Evolutionary conservation across 257 asterid genomes (phyloP), one percentile per base, ranked within the genome.

Genomic region (Solanum peruvianum): DNA sequence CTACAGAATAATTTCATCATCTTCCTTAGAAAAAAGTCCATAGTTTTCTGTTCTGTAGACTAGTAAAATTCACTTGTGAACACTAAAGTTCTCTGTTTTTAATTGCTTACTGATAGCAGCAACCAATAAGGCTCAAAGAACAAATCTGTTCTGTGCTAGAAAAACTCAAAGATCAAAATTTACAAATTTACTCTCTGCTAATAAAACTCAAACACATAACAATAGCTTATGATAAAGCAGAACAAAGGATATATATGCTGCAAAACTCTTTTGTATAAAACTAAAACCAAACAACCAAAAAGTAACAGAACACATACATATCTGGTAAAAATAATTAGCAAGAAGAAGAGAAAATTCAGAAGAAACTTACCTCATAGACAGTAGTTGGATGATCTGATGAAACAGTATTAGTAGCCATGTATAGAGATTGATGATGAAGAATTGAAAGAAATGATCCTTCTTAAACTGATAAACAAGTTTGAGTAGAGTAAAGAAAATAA

Each of bases 391-490:
- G 96, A 92, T 93, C 92, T 64, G 98, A 88, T 86, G 56, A 83
- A 92, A 89, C 94, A 90, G 97, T 87, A 64, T 89, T 89, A 91
- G 89, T 90, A 88, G 98, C 99, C 99, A 95, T 95, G 92, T 88
- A 87, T 84, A 86, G 52, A 49, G 27, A 58, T 12, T 56, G 76
- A 4, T 71, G 86, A 7, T 62, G 84, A 86, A 67, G 75, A 23
- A 72, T 29, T 76, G 73, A 69, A 52, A 12, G 73, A 72, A 71
- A 42, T 29, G 58, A 71, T 37, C 67, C 37, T 11, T 23, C 84
- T 78, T 78, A 21, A 58, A 58, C 62, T 78, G 84, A 66, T 35
- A 60, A 83, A 35, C 33, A 86, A 41, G 81, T 41, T 37, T 56
- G 44, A 44, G 18, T 47, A 83, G 64, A 23, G 58, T 7, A 56